Percentiles rank a stretch among this genome's conserved stretches.
phyloP scores from a whole-genome alignment of 2,329 filamentous ascomycete species.

The Arachnopeziza araneosa region DNA sequence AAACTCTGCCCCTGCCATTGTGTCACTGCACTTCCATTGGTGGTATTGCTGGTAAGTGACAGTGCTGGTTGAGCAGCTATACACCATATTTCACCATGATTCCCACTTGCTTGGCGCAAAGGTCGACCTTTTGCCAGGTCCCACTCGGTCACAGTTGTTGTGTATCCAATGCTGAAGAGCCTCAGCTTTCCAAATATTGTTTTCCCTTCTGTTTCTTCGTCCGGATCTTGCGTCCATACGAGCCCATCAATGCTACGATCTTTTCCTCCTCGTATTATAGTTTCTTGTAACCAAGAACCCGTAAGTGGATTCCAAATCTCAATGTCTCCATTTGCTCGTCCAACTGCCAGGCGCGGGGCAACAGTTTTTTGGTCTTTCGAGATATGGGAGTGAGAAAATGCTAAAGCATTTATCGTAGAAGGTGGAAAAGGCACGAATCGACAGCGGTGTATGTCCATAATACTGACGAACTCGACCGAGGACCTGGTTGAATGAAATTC shows the following conservation, averaged over 20 bases:
- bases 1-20: constrained; percentile 51
- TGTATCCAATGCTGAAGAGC: constrained; percentile 95
- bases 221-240: constrained; percentile 83
- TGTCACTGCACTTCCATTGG: constrained; percentile 27
- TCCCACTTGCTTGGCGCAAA: constrained; percentile 78
- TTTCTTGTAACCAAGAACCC: constrained; percentile 79
- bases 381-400: constrained; percentile 74
- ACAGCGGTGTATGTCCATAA: constrained; percentile 94
- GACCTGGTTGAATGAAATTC: neutral
- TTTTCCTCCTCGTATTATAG: constrained; percentile 74
- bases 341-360: constrained; percentile 75
- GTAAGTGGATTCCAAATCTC: constrained; percentile 92
- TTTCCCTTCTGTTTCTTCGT: constrained; percentile 59
- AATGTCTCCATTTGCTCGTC: constrained; percentile 90
- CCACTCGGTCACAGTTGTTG: constrained; percentile 91
- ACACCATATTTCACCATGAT: constrained; percentile 96
- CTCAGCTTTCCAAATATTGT: constrained; percentile 66
- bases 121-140: constrained; percentile 75
- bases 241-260: constrained; percentile 86
- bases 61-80: constrained; percentile 72
- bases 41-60: constrained; percentile 13
- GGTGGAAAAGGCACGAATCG: constrained; percentile 92
- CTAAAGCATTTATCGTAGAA: constrained; percentile 87
- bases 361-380: constrained; percentile 46
- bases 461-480: constrained; percentile 10